Conservation (phyloP, 2,329 filamentous ascomycete species). For the Metarhizium humberi region DNA sequence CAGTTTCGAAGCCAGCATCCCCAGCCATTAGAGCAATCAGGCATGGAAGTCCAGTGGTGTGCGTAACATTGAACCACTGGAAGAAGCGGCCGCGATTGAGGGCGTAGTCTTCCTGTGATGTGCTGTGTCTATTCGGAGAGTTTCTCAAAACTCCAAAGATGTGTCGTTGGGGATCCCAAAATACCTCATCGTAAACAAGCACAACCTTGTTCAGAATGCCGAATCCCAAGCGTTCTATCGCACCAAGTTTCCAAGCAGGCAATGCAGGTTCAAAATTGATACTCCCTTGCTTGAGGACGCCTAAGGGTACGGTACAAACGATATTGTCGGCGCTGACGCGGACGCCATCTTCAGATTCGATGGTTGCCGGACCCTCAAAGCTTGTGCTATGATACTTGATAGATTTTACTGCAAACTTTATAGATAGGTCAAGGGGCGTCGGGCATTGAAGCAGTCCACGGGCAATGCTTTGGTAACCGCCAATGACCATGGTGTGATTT, state of each 20-base stretch:
- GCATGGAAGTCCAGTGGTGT: slow-evolving; percentile 79
- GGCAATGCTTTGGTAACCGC: slow-evolving; percentile 91
- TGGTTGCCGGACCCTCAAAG: slow-evolving; percentile 38
- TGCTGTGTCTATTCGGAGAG: slow-evolving; percentile 57
- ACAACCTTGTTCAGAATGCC: slow-evolving; percentile 94
- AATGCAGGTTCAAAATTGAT: slow-evolving; percentile 84
- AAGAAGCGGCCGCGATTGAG: slow-evolving; percentile 84
- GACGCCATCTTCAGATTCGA: slow-evolving; percentile 72
- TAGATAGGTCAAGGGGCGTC: slow-evolving; percentile 65
- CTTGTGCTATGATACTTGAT: slow-evolving; percentile 54
- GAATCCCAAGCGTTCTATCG: slow-evolving; percentile 79
- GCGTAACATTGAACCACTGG: slow-evolving; percentile 93
- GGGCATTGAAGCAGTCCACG: slow-evolving; percentile 75
- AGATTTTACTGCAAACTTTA: slow-evolving; percentile 61
- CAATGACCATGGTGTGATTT: slow-evolving; percentile 83
- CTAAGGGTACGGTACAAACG: slow-evolving; percentile 83
- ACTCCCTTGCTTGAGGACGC: slow-evolving; percentile 75
- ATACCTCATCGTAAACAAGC: slow-evolving; percentile 76
- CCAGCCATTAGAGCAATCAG: slow-evolving; percentile 93
- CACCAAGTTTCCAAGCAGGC: slow-evolving; percentile 75
- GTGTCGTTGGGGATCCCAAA: slow-evolving; percentile 84
- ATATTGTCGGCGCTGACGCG: slow-evolving; percentile 76
- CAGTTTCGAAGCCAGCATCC: slow-evolving; percentile 83
- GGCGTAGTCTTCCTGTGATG: slow-evolving; percentile 71
- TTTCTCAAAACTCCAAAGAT: slow-evolving; percentile 89